Evolutionary conservation across 305 asterid species (phyloP).

Genomic region (Fraxinus xanthoxyloides): DNA sequence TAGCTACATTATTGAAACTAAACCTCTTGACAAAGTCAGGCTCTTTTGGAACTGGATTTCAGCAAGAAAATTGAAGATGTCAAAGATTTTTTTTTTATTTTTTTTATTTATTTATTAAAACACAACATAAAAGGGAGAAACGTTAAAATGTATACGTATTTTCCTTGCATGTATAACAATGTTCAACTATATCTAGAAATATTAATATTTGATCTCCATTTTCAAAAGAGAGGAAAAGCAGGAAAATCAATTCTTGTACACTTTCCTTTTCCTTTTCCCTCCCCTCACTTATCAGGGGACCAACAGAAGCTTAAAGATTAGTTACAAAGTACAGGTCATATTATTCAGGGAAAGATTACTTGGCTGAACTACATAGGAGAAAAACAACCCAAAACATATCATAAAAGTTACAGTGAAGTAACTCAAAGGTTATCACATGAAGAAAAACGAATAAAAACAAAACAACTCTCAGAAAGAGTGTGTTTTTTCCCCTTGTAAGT

Average conservation of each 20-base stretch:
- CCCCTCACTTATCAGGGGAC: not conserved
- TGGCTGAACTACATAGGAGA: not conserved
- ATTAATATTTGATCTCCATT: not conserved
- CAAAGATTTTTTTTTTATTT: not conserved
- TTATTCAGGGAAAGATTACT: not conserved
- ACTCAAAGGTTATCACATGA: not conserved
- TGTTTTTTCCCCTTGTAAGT: not conserved
- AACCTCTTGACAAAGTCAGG: not conserved
- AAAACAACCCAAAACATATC: not conserved
- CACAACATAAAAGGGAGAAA: not conserved
- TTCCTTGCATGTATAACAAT: not conserved
- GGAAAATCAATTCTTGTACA: not conserved
- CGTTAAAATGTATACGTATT: not conserved
- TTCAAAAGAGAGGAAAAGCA: not conserved
- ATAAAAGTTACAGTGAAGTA: not conserved
- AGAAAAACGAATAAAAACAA: not conserved
- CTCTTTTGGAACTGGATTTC: not conserved
- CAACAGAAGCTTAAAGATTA: not conserved
- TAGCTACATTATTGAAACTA: not conserved
- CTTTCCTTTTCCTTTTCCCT: not conserved
- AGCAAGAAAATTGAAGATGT: not conserved
- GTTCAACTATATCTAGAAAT: not conserved
- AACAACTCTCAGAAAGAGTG: not conserved
- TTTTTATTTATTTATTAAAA: not conserved
- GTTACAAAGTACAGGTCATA: not conserved